Base-by-base conservation (phyloP, 257 asterid species). In the Nemophila menziesii region DNA sequence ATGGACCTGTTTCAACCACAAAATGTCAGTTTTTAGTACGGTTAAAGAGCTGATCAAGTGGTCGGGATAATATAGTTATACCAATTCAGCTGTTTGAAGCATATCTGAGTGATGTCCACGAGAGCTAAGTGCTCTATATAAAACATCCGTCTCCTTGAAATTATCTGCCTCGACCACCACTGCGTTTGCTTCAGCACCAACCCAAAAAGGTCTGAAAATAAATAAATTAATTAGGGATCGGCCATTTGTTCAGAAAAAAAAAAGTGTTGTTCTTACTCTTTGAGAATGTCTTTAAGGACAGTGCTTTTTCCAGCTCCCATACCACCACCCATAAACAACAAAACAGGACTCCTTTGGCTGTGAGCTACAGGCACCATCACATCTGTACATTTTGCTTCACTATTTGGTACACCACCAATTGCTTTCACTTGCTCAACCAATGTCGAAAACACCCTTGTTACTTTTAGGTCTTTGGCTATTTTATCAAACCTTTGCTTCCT, bases 241-340 rank as follows among this genome's bases (percentile, higher is more conserved):
- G 5, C 33, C 33, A 26, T 26, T 26, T 26, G 18, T 2, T 40
- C 9, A 14, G 13, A 16, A 6, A 20, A 39, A 5, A 14, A 15
- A 7, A 7, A 7, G 56, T 16, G 22, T 0, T n/a, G n/a, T 20
- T 3, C 34, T 52, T 72, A 89, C 98, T 89, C 95, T 74, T 76
- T 64, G 77, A 80, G 77, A 43, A 89, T 74, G 56, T 78, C 85
- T 66, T 84, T 89, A 34, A 89, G 98, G 65, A 81, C 94, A 2
- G 96, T 90, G 75, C 96, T 85, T 71, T 90, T 90, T 55, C 98
- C 98, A 0, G 96, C 98, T 8, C 98, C 98, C 98, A 90, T 90
- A 16, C 98, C 98, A 21, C 98, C 98, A 7, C 98, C 96, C 93
- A 85, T 85, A 5, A 90, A 73, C 60, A 90, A 89, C 52, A 90